Evolutionary conservation across 331 rosid species (phyloP).

Genomic region (Dryas integrifolia): DNA sequence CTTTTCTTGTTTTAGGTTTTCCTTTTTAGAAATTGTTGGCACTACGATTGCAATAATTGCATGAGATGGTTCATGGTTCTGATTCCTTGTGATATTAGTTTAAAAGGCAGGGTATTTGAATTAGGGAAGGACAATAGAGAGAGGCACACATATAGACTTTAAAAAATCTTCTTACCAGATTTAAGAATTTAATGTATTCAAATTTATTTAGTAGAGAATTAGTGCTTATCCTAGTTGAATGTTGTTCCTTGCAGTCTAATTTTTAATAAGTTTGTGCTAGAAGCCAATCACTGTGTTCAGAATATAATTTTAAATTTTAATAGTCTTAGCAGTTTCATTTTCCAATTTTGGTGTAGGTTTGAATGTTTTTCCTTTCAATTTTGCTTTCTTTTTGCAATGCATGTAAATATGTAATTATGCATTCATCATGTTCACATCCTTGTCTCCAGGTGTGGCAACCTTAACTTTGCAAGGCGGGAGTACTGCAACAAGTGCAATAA

Average conservation of each 20-base stretch:
- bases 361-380: not conserved
- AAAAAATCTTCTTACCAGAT: not conserved
- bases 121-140: not conserved
- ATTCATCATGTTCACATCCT: not conserved
- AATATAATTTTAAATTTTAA: not conserved
- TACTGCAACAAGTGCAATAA: conserved; percentile 79
- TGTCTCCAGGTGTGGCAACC: conserved; percentile 77
- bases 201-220: not conserved
- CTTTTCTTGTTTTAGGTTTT: not conserved
- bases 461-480: conserved; percentile 93
- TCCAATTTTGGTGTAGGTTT: not conserved
- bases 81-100: not conserved
- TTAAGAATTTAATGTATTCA: not conserved
- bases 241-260: not conserved
- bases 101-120: not conserved
- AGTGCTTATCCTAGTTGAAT: not conserved
- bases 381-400: not conserved
- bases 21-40: not conserved
- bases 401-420: not conserved
- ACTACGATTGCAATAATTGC: not conserved
- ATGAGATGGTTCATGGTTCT: not conserved
- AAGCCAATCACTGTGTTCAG: not conserved
- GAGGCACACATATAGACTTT: not conserved
- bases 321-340: not conserved
- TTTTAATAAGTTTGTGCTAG: conserved; percentile 1